Percentiles rank a stretch among this genome's conserved stretches.
phyloP scores from a whole-genome alignment of 2,329 filamentous ascomycete genomes.

The Calonectria hawksworthii region DNA sequence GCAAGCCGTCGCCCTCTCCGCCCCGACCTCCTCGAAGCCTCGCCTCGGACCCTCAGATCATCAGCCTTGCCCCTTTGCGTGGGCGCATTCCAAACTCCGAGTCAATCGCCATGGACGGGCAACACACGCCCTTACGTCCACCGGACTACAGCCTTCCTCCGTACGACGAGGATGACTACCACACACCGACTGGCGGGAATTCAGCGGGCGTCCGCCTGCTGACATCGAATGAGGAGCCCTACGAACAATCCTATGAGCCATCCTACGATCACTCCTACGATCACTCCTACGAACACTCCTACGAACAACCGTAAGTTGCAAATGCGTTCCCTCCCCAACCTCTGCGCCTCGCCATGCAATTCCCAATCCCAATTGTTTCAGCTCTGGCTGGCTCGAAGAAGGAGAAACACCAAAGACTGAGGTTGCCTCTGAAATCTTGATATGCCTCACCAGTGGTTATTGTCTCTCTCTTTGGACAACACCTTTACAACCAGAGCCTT shows the following conservation, averaged over 20 bases:
- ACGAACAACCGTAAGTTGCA: constrained; percentile 69
- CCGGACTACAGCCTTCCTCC: constrained; percentile 70
- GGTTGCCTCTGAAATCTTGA: not conserved
- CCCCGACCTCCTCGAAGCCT: constrained; percentile 12
- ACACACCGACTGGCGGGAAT: constrained; percentile 62
- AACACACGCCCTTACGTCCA: constrained; percentile 65
- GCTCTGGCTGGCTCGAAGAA: not conserved
- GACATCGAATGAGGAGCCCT: constrained; percentile 73
- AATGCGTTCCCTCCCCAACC: constrained; percentile 28
- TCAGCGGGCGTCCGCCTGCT: constrained; percentile 71
- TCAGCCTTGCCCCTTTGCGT: constrained; percentile 32
- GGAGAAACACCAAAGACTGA: not conserved
- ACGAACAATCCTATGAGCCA: constrained; percentile 67
- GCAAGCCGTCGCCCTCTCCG: constrained; percentile 31
- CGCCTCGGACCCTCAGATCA: constrained; percentile 16
- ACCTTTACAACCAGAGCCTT: constrained; percentile 32
- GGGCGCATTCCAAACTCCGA: constrained; percentile 48
- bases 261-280: constrained; percentile 60
- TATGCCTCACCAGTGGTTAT: constrained; percentile 18
- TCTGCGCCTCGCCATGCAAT: constrained; percentile 16
- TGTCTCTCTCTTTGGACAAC: constrained; percentile 31
- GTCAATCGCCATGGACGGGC: constrained; percentile 60
- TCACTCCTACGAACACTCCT: constrained; percentile 68
- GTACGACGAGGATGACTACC: constrained; percentile 68
- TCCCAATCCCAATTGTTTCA: constrained; percentile 28